A percentile compares a stretch with the other conserved stretches of the same genome.
Evolutionary conservation across 345 rosid species (phyloP).

Genomic region (Hypericum androsaemum): DNA sequence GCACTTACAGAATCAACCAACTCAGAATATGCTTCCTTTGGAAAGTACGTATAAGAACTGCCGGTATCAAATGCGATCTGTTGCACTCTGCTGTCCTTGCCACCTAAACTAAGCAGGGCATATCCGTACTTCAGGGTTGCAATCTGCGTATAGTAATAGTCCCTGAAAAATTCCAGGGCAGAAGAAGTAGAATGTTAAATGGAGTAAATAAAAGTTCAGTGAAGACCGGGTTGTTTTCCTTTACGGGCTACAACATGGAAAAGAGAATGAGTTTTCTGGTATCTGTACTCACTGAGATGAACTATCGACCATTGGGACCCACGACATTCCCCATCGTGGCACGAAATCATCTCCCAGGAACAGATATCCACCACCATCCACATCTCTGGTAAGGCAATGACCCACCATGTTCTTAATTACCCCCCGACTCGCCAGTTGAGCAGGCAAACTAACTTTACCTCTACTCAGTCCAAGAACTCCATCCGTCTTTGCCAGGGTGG

Average conservation of each 20-base stretch:
- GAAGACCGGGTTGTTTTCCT: not conserved
- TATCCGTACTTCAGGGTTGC: slow-evolving; percentile 57
- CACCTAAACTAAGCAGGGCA: slow-evolving; percentile 41
- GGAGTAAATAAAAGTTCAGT: not conserved
- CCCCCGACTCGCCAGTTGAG: slow-evolving; percentile 77
- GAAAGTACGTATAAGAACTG: slow-evolving; percentile 85
- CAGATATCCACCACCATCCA: slow-evolving; percentile 61
- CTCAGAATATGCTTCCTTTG: slow-evolving; percentile 55
- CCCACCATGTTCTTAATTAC: slow-evolving; percentile 75
- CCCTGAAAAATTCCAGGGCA: slow-evolving; percentile 30
- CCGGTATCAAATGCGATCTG: slow-evolving; percentile 67
- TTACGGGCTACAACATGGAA: not conserved
- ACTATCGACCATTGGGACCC: slow-evolving; percentile 68
- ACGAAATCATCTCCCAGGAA: slow-evolving; percentile 79
- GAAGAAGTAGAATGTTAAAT: not conserved
- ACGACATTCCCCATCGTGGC: slow-evolving; percentile 61
- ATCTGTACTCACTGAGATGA: slow-evolving; percentile 46
- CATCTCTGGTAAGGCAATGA: slow-evolving; percentile 68
- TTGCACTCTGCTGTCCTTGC: slow-evolving; percentile 26
- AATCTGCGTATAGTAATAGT: slow-evolving; percentile 43
- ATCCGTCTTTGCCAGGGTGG: slow-evolving; percentile 63
- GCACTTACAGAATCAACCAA: slow-evolving; percentile 62
- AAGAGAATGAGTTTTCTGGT: not conserved
- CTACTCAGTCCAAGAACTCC: slow-evolving; percentile 87
- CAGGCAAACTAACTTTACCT: slow-evolving; percentile 80